phyloP scores from a whole-genome alignment of 139 green algal genomes.

The Pseudopediastrum boryanum region DNA sequence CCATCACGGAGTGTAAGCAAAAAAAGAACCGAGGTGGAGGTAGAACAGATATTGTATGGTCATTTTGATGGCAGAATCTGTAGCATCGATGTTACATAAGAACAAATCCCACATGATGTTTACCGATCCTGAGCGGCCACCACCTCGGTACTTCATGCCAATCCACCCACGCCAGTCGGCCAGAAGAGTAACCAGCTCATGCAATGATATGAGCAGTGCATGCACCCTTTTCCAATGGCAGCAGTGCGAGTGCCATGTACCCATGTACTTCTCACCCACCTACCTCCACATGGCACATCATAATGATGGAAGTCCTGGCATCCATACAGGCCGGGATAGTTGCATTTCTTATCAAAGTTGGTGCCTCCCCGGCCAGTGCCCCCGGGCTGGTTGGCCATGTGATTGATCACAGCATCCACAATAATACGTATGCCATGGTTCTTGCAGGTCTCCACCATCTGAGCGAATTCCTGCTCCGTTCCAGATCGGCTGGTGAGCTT shows the following conservation, averaged over 20 bases:
- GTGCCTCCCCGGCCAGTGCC: neutral
- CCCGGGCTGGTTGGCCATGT: conserved; percentile 6
- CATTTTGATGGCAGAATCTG: too few species aligned
- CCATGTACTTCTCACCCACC: neutral
- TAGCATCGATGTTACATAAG: too few species aligned
- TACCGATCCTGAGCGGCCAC: too few species aligned
- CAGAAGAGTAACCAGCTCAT: neutral
- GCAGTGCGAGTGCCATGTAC: too few species aligned
- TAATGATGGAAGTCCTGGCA: conserved; percentile 11
- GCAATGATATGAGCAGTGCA: neutral
- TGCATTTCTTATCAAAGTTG: neutral
- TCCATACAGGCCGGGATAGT: neutral
- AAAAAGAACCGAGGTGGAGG: too few species aligned
- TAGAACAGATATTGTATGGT: too few species aligned
- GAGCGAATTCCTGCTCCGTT: neutral
- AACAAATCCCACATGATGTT: too few species aligned
- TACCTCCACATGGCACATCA: neutral
- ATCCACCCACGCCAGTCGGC: too few species aligned
- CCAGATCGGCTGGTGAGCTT: conserved; percentile 4
- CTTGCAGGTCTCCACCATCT: neutral
- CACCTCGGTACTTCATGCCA: too few species aligned
- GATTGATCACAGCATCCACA: conserved; percentile 21
- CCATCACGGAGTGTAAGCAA: too few species aligned
- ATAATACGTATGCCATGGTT: neutral
- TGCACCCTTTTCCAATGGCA: too few species aligned